Evolutionary conservation across 352 stramenopile species (phyloP).

Genomic region (Pythium sp.): DNA sequence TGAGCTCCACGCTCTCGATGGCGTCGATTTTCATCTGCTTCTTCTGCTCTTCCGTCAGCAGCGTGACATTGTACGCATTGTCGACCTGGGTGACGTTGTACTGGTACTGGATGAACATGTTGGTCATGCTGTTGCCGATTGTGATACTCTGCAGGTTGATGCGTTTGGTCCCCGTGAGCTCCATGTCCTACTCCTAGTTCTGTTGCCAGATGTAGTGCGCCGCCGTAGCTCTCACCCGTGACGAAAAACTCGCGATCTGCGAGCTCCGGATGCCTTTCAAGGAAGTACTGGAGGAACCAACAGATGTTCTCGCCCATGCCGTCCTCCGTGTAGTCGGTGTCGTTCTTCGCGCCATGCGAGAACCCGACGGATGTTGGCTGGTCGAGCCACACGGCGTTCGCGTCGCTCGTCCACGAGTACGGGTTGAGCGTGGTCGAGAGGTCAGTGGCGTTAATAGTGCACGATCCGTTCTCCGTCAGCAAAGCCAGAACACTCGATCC

Average conservation of each 20-base stretch:
- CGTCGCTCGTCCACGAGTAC: constrained; percentile 47
- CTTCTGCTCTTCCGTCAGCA: constrained; percentile 34
- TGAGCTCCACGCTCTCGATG: constrained; percentile 22
- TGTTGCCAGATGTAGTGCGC: constrained; percentile 38
- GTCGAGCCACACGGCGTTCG: constrained; percentile 58
- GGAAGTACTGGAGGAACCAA: constrained; percentile 40
- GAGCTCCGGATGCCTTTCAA: constrained; percentile 47
- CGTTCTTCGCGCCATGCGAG: constrained; percentile 27
- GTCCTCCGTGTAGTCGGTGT: constrained; percentile 36
- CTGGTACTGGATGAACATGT: constrained; percentile 28
- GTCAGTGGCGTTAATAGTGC: constrained; percentile 28
- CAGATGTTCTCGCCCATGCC: constrained; percentile 54
- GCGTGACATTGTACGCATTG: constrained; percentile 62
- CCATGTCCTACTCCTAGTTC: background rate
- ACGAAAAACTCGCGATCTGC: constrained; percentile 43
- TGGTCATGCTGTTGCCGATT: constrained; percentile 66
- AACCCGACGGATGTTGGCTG: constrained; percentile 46
- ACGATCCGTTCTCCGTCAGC: constrained; percentile 55
- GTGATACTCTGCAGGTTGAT: constrained; percentile 60
- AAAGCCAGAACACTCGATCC: constrained; percentile 46
- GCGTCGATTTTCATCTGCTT: constrained; percentile 36
- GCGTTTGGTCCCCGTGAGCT: background rate
- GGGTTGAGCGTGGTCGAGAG: constrained; percentile 35
- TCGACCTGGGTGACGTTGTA: constrained; percentile 45
- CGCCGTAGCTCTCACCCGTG: constrained; percentile 50